Evolutionary conservation across 768 basidiomycete species (phyloP).

Genomic region (Cystoderma amianthinum): DNA sequence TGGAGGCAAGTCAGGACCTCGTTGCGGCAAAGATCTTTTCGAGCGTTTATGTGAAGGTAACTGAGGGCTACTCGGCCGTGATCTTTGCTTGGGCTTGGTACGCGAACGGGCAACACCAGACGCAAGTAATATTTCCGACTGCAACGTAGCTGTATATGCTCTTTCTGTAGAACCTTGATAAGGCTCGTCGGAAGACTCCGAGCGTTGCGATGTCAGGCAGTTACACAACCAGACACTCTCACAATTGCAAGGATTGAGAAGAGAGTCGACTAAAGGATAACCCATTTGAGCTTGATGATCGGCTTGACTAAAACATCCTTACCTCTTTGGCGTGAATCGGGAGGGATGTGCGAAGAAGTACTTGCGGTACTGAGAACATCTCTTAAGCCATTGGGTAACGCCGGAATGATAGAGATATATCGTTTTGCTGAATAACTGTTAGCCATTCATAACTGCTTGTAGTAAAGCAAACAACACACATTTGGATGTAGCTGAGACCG

Average conservation of each 20-base stretch:
- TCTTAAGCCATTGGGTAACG: constrained; percentile 68
- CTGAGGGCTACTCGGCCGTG: constrained; percentile 30
- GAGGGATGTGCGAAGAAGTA: constrained; percentile 16
- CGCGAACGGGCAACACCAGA: too few species aligned
- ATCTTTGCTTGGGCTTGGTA: too few species aligned
- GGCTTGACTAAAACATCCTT: constrained; percentile 7
- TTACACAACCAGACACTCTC: constrained; percentile 46
- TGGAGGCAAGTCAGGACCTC: constrained; percentile 42
- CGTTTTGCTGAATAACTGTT: constrained; percentile 39
- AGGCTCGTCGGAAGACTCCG: too few species aligned
- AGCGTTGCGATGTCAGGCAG: constrained; percentile 26
- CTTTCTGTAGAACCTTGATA: too few species aligned
- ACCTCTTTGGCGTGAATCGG: constrained; percentile 49
- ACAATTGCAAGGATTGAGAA: constrained; percentile 63
- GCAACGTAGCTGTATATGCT: too few species aligned
- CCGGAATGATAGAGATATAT: constrained; percentile 65
- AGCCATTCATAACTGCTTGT: neutral
- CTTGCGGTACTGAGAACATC: constrained; percentile 36
- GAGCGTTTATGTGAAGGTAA: constrained; percentile 10
- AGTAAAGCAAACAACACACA: constrained; percentile 19
- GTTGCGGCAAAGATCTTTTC: constrained; percentile 2
- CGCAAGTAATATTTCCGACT: too few species aligned
- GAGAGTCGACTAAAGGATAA: constrained; percentile 39
- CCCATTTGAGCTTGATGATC: constrained; percentile 6
- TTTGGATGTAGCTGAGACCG: constrained; percentile 30